phyloP scores from a whole-genome alignment of 2,329 filamentous ascomycete genomes.

The Ilyonectria destructans region DNA sequence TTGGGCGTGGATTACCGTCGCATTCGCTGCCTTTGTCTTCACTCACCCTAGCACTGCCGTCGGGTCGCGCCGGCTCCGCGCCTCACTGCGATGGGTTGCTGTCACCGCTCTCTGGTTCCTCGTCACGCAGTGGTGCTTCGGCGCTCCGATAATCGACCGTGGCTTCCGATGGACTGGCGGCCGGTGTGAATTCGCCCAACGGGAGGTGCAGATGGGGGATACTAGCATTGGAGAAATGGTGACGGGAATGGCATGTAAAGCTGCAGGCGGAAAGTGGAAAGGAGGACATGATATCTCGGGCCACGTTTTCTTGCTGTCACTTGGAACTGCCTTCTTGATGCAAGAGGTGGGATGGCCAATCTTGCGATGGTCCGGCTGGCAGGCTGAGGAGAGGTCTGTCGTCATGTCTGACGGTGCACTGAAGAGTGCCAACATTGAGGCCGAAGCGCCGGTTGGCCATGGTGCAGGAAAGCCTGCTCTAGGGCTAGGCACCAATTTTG shows the following conservation, averaged over 20 bases:
- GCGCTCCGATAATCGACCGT: conserved; percentile 90
- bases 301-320: conserved; percentile 92
- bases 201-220: conserved; percentile 63
- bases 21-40: conserved; percentile 79
- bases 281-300: conserved; percentile 98
- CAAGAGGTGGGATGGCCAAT: conserved; percentile 82
- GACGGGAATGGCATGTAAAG: conserved; percentile 86
- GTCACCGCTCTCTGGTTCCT: conserved; percentile 87
- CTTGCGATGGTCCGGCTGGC: conserved; percentile 57
- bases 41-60: conserved; percentile 74
- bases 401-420: conserved; percentile 78
- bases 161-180: conserved; percentile 92
- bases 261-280: conserved; percentile 85
- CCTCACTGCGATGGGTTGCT: conserved; percentile 77
- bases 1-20: conserved; percentile 90
- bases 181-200: conserved; percentile 77
- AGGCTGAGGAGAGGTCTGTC: conserved; percentile 76
- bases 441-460: conserved; percentile 46
- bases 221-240: conserved; percentile 69
- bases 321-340: conserved; percentile 86
- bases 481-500: conserved; percentile 69
- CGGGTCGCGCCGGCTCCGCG: conserved; percentile 65
- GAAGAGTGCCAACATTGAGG: conserved; percentile 71
- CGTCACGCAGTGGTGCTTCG: conserved; percentile 98
- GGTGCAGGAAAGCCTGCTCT: conserved; percentile 52